phyloP scores from a whole-genome alignment of 805 yeast genomes.

The Saturnispora galanensis region DNA sequence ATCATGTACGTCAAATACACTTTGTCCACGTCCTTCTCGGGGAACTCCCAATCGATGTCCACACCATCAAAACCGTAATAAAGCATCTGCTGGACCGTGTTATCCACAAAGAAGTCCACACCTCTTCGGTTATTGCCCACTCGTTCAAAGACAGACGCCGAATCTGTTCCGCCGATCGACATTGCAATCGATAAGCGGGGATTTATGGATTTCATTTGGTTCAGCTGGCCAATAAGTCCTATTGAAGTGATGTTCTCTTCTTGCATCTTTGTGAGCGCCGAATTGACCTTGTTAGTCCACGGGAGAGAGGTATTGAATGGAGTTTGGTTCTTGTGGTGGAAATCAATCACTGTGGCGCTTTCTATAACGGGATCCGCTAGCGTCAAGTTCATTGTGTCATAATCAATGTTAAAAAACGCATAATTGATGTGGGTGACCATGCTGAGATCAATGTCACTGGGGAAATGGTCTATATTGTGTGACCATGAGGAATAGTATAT shows the following conservation, averaged over 20 bases:
- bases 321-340: constrained; percentile 4
- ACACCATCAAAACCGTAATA: constrained; percentile 75
- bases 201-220: constrained; percentile 19
- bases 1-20: constrained; percentile 35
- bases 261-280: background rate
- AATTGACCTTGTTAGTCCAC: background rate
- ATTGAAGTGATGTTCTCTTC: background rate
- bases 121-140: constrained; percentile 19
- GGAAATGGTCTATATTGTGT: constrained; percentile 53
- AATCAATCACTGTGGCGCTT: constrained; percentile 24
- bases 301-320: background rate
- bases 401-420: constrained; percentile 60
- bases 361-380: constrained; percentile 57
- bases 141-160: constrained; percentile 32
- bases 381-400: constrained; percentile 41
- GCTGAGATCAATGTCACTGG: constrained; percentile 49
- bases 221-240: constrained; percentile 25
- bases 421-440: constrained; percentile 61
- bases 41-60: constrained; percentile 95
- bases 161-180: constrained; percentile 78
- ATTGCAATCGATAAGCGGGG: constrained; percentile 44
- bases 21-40: constrained; percentile 37
- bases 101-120: constrained; percentile 37
- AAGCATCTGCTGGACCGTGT: constrained; percentile 38
- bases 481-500: constrained; percentile 56